A percentile compares a stretch with the other conserved stretches of the same genome.
Conservation (phyloP, 2,329 filamentous ascomycete genomes). For the Tolypocladium pustulatum region DNA sequence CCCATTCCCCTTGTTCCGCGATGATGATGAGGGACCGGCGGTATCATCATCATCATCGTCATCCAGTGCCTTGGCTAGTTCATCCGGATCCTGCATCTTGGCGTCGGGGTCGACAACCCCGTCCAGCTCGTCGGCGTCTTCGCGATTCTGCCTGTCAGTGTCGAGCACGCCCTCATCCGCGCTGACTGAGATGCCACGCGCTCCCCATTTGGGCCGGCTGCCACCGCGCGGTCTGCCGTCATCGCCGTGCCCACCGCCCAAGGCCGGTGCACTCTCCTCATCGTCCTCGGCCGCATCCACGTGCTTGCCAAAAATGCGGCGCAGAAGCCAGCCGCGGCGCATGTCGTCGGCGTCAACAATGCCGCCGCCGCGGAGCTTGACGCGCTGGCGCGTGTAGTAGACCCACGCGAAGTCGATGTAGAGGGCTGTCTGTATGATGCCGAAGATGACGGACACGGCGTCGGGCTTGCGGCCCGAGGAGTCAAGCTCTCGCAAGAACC, state of each 20-base stretch:
- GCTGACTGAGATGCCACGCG: conserved; percentile 54
- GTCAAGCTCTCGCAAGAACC: conserved; percentile 63
- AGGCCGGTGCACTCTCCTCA: conserved; percentile 46
- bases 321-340: conserved; percentile 73
- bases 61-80: conserved; percentile 48
- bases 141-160: conserved; percentile 34
- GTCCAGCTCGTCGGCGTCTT: conserved; percentile 33
- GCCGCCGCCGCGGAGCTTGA: conserved; percentile 80
- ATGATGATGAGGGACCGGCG: conserved; percentile 11
- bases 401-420: conserved; percentile 96
- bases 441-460: conserved; percentile 71
- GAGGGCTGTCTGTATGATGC: conserved; percentile 77
- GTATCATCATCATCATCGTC: conserved; percentile 40
- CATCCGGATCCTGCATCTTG: conserved; percentile 56
- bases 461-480: conserved; percentile 50
- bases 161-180: conserved; percentile 52
- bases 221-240: conserved; percentile 13
- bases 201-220: conserved; percentile 47
- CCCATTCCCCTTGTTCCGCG: conserved; percentile 13
- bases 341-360: conserved; percentile 87
- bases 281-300: conserved; percentile 44
- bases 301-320: conserved; percentile 60
- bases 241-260: conserved; percentile 23
- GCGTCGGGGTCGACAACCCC: conserved; percentile 48
- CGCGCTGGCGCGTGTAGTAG: conserved; percentile 84